Base-by-base conservation (phyloP, 2,329 filamentous ascomycete species). In the Xylariaceae sp. region DNA sequence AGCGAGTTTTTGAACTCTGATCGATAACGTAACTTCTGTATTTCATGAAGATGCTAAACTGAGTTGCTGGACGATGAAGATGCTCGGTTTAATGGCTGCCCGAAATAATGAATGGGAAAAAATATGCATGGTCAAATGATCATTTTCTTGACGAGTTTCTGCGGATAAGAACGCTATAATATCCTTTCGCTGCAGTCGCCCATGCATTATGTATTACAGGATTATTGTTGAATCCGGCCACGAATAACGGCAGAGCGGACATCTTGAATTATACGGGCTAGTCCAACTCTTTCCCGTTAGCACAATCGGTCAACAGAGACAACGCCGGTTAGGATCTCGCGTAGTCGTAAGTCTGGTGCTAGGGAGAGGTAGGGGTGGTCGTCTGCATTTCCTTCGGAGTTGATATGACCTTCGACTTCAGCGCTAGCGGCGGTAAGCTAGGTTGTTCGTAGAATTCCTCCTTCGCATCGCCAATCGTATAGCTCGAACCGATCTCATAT, bases 401-500 rank as follows among this genome's bases (percentile, higher is more conserved):
- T 14, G 49, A 50, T 40, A 44, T 20, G n/a, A 63, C 56, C 51
- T 69, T 71, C 14, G 63, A 62, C 53, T 70, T 71, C 46, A 70
- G 51, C 7, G 69, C 65, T n/a, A 71, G 52, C 7, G 64, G 65
- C 9, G 69, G 69, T 32, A 66, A 49, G 50, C 51, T 48, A 2
- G 64, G 60, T 20, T 65, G 57, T 29, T 65, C 66, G 43, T 49
- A 49, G n/a, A 57, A 32, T 6, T 63, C 56, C n/a, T 65, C 54
- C 12, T 62, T 56, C 6, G 62, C 60, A 10, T 62, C 62, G 29
- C 59, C 59, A n/a, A 65, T 50, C 19, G 65, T 66, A 40, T 67
- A 63, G 46, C 56, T 60, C 7, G 63, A 64, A 2, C 67, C 64
- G 20, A 66, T 63, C 56, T 71, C 69, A 59, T 68, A 71, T 20